Conservation (phyloP, 768 basidiomycete species). For the Tylopilus sp. region DNA sequence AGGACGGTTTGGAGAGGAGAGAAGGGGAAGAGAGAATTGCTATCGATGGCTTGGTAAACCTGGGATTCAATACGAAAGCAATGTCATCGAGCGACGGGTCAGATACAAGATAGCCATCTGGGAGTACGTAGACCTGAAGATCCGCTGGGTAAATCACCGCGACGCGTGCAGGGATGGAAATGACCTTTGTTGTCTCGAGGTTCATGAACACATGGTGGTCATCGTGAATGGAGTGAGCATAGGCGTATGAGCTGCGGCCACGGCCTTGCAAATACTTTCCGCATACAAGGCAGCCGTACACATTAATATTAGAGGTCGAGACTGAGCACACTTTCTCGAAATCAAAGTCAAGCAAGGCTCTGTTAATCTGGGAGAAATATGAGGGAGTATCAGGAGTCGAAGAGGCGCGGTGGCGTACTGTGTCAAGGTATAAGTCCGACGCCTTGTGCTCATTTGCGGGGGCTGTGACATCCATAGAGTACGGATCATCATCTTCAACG, state of each 20-base stretch:
- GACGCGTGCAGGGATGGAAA: constrained; percentile 15
- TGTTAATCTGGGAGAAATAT: constrained; percentile 67
- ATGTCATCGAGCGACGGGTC: constrained; percentile 98
- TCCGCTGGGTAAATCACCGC: constrained; percentile 14
- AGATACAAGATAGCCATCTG: constrained; percentile 94
- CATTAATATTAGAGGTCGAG: constrained; percentile 93
- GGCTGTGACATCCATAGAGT: constrained; percentile 25
- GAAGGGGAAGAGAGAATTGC: constrained; percentile 53
- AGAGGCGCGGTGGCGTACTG: constrained; percentile 49
- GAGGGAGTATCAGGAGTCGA: constrained; percentile 13
- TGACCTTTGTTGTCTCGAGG: constrained; percentile 83
- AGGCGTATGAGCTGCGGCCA: constrained; percentile 91
- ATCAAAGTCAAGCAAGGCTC: constrained; percentile 91
- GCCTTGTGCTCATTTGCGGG: constrained; percentile 37
- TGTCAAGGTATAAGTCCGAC: constrained; percentile 93
- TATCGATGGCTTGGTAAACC: constrained; percentile 66
- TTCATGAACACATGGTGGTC: constrained; percentile 99
- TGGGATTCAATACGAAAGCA: constrained; percentile 81
- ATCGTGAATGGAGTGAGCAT: constrained; percentile 94
- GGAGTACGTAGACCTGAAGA: constrained; percentile 88
- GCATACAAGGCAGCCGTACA: constrained; percentile 95
- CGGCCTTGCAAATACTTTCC: constrained; percentile 99
- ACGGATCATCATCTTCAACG: constrained; percentile 26
- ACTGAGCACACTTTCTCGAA: constrained; percentile 99
- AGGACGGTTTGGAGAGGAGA: constrained; percentile 69